These are phyloP conservation scores for Pleurotus citrinopileatus DNA, from an alignment of 768 basidiomycete genomes.

Conservation along the genomic window DNA sequence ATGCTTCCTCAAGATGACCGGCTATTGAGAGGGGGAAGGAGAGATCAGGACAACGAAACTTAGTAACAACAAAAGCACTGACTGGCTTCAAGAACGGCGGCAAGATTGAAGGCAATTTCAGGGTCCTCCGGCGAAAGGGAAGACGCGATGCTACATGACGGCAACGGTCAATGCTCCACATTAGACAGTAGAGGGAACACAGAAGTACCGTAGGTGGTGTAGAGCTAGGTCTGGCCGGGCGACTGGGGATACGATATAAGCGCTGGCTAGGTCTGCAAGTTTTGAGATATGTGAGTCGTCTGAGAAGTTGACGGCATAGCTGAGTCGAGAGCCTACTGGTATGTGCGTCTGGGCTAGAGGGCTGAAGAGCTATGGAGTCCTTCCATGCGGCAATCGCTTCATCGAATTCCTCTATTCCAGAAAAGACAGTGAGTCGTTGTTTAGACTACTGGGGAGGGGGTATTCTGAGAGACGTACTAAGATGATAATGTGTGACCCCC, in stretches of 20 bases:
- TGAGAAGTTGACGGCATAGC: not conserved
- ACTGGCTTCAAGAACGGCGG: conserved; percentile 90
- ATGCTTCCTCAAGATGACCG: conserved; percentile 76
- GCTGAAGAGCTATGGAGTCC: conserved; percentile 77
- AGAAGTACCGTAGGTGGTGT: conserved; percentile 72
- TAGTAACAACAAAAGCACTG: no score
- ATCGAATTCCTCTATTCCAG: conserved; percentile 73
- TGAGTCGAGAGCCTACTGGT: conserved; percentile 56
- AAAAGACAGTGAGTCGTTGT: conserved; percentile 7
- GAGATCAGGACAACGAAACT: conserved; percentile 19
- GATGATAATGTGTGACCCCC: conserved; percentile 86
- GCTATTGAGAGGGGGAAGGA: conserved; percentile 41
- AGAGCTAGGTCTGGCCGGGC: conserved; percentile 84
- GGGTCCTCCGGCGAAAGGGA: conserved; percentile 86
- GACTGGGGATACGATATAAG: conserved; percentile 80
- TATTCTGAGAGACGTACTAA: conserved; percentile 52
- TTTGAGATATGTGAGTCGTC: not conserved
- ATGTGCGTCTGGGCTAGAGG: conserved; percentile 82
- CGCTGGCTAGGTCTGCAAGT: conserved; percentile 77
- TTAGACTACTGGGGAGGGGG: conserved; percentile 8
- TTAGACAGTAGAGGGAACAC: conserved; percentile 23
- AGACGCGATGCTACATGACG: conserved; percentile 63
- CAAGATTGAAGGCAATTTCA: conserved; percentile 90
- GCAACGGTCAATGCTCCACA: conserved; percentile 10
- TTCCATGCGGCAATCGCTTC: conserved; percentile 86